Conservation (phyloP, 768 basidiomycete species). For the Asterophora lycoperdoides region DNA sequence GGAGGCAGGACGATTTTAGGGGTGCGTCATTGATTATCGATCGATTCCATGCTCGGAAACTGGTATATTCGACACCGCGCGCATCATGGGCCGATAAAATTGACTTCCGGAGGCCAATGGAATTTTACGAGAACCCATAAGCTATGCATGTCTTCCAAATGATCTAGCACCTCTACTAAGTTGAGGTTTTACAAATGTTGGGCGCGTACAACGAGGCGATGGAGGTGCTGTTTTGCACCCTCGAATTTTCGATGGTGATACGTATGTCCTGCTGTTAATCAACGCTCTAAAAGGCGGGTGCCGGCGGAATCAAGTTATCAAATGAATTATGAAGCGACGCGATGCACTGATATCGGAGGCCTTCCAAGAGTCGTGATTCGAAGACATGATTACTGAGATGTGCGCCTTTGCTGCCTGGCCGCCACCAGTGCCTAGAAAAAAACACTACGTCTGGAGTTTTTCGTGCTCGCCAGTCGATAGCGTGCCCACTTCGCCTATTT, state of each 20-base stretch:
- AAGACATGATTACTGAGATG: no score
- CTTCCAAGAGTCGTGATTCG: no score
- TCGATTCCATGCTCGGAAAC: conserved; percentile 8
- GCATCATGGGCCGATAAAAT: neutral
- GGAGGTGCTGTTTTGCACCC: conserved; percentile 6
- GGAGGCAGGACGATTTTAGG: neutral
- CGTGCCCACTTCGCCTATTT: no score
- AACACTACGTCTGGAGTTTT: no score
- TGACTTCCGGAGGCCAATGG: neutral
- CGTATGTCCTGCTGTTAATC: neutral
- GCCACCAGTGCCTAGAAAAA: no score
- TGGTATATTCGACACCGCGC: neutral
- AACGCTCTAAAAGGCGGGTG: neutral
- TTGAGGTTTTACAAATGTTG: no score
- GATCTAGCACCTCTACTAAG: no score
- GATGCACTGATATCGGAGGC: no score
- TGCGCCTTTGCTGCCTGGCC: neutral
- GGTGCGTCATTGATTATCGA: conserved; percentile 17
- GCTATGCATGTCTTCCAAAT: no score
- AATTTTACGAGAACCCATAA: neutral
- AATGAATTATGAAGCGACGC: neutral
- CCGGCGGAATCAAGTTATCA: neutral
- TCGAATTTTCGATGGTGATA: neutral
- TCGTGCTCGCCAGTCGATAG: no score
- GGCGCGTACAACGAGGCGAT: no score